These are phyloP conservation scores for Wickerhamomyces queroliae DNA, from an alignment of 805 yeast genomes.

Conservation along the genomic window DNA sequence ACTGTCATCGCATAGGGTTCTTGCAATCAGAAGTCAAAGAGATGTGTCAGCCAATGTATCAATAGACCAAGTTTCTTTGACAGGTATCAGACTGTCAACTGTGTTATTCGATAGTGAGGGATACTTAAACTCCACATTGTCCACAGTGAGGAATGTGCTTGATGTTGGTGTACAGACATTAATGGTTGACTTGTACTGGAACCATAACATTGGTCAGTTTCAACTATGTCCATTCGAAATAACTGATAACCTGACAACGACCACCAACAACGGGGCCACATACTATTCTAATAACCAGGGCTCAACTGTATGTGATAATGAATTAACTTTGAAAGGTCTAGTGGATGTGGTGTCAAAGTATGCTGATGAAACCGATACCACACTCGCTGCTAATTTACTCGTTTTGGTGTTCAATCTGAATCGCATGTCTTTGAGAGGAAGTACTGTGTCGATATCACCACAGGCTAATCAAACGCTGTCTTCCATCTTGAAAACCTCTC, in stretches of 20 bases:
- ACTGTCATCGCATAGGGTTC: constrained; percentile 23
- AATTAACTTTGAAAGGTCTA: constrained; percentile 21
- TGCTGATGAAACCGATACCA: constrained; percentile 36
- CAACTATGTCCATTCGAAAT: constrained; percentile 49
- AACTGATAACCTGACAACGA: constrained; percentile 16
- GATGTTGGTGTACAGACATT: constrained; percentile 40
- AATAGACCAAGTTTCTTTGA: constrained; percentile 31
- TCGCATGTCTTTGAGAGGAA: constrained; percentile 8
- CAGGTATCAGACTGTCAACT: constrained; percentile 33
- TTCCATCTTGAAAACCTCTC: constrained; percentile 11
- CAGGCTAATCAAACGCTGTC: constrained; percentile 19
- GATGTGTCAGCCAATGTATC: constrained; percentile 36
- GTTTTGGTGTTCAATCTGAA: constrained; percentile 33
- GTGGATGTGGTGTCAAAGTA: constrained; percentile 26
- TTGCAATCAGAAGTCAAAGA: constrained; percentile 40
- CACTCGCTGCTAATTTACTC: constrained; percentile 38
- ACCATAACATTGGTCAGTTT: constrained; percentile 40
- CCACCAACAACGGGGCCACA: constrained; percentile 3
- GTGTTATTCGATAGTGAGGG: constrained; percentile 28
- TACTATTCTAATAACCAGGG: constrained; percentile 10
- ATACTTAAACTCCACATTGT: constrained; percentile 26
- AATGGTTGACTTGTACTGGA: constrained; percentile 53
- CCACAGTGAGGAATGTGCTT: constrained; percentile 26
- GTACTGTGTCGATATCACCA: constrained; percentile 3
- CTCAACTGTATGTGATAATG: constrained; percentile 18